phyloP scores from a whole-genome alignment of 345 rosid species.

The Brassica incana region DNA sequence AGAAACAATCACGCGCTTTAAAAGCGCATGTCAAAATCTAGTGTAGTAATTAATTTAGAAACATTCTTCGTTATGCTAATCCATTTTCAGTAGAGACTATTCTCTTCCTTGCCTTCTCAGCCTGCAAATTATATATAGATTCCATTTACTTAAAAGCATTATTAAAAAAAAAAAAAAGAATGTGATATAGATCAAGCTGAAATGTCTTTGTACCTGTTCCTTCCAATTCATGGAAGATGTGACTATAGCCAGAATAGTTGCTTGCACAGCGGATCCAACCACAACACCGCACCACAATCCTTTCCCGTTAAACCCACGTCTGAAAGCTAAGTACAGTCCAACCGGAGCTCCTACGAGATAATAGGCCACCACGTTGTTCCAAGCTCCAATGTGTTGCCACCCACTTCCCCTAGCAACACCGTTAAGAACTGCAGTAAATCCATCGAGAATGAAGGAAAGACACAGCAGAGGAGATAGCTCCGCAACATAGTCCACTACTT shows the following conservation, averaged over 20 bases:
- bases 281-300: constrained; percentile 49
- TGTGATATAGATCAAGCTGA: not conserved
- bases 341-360: constrained; percentile 47
- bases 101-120: constrained; percentile 26
- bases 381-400: constrained; percentile 53
- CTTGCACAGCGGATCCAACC: constrained; percentile 42
- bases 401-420: constrained; percentile 57
- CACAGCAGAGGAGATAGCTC: constrained; percentile 45
- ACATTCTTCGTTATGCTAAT: not conserved
- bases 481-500: constrained; percentile 36
- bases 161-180: not conserved
- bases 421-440: constrained; percentile 37
- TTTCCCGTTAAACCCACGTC: constrained; percentile 29
- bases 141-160: not conserved
- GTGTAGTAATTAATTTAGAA: not conserved
- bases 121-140: constrained; percentile 17
- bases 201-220: constrained; percentile 27
- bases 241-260: constrained; percentile 29
- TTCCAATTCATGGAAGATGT: constrained; percentile 44
- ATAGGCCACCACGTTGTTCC: constrained; percentile 41
- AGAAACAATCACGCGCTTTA: no score
- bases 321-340: constrained; percentile 39
- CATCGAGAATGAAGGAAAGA: constrained; percentile 47
- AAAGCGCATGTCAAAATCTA: no score
- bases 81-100: not conserved